Percentiles rank a stretch among this genome's conserved stretches.
Evolutionary conservation across 768 basidiomycete species (phyloP).

Genomic region (Russula olivacea): DNA sequence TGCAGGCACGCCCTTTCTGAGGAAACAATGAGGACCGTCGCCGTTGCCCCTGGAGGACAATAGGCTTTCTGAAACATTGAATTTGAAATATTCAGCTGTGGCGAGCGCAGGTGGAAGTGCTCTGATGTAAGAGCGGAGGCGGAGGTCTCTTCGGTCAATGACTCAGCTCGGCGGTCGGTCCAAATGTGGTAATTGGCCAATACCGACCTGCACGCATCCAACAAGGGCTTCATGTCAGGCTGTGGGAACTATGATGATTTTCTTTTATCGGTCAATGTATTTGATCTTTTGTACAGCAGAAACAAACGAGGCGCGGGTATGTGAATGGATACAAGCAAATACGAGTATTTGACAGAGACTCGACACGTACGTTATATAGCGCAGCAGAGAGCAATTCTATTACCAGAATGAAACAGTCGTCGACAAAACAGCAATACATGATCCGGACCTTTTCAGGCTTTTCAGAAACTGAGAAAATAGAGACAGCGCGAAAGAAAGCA

Average conservation of each 20-base stretch:
- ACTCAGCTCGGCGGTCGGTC: not conserved
- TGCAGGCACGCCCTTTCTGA: not conserved
- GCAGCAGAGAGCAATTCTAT: not conserved
- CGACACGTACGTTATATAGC: not conserved
- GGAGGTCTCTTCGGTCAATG: no score
- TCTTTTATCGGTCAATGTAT: not conserved
- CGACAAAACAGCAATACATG: not conserved
- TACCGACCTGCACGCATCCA: no score
- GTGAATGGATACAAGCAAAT: no score
- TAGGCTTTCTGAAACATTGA: not conserved
- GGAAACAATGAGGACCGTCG: conserved; percentile 3
- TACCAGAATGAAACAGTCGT: not conserved
- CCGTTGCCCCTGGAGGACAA: not conserved
- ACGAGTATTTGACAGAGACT: no score
- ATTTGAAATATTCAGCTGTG: not conserved
- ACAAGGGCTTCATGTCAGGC: no score
- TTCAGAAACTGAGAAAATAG: not conserved
- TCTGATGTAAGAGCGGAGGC: no score
- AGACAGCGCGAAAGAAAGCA: not conserved
- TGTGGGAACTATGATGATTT: no score
- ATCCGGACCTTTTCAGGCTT: not conserved
- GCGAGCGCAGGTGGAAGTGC: no score
- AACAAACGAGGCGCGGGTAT: conserved; percentile 1
- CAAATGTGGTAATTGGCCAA: not conserved
- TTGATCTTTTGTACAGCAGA: not conserved